Evolutionary conservation across 164 flowering plant genomes (phyloP).

Genomic region (Nymphaea thermarum): DNA sequence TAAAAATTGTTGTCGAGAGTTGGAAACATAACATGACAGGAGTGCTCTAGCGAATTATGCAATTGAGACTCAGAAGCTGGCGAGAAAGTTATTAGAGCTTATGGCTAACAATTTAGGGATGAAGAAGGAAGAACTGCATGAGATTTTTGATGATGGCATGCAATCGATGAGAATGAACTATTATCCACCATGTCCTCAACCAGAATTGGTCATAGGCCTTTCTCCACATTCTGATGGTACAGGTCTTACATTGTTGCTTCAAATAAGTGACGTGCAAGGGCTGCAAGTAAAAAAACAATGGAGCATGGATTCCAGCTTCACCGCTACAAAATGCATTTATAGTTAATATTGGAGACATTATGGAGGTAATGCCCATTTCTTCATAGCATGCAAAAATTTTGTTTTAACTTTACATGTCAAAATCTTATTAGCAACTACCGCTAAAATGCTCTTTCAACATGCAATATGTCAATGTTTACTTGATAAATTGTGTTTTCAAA

Average conservation of each 20-base stretch:
- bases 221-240: constrained; percentile 42
- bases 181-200: constrained; percentile 33
- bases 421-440: too few relatives aligned
- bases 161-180: constrained; percentile 31
- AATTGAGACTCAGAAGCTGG: constrained; percentile 13
- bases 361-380: constrained; percentile 20
- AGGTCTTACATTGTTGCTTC: constrained; percentile 25
- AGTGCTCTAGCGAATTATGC: constrained; percentile 27
- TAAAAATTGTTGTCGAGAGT: too few relatives aligned
- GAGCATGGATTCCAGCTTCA: constrained; percentile 32
- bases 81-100: constrained; percentile 7
- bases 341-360: constrained; percentile 34
- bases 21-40: constrained; percentile 8
- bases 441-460: too few relatives aligned
- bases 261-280: constrained; percentile 34
- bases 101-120: constrained; percentile 28
- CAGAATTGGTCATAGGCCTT: constrained; percentile 30
- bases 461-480: too few relatives aligned
- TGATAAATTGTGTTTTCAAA: neutral
- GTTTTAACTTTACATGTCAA: too few relatives aligned
- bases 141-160: constrained; percentile 14
- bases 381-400: too few relatives aligned
- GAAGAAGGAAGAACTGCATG: constrained; percentile 14
- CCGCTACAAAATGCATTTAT: constrained; percentile 28
- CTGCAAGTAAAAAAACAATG: constrained; percentile 35